Evolutionary conservation across 495 filamentous ascomycete species (phyloP), one percentile per base, ranked within the genome.

Genomic region (Penicillium goetzii): DNA sequence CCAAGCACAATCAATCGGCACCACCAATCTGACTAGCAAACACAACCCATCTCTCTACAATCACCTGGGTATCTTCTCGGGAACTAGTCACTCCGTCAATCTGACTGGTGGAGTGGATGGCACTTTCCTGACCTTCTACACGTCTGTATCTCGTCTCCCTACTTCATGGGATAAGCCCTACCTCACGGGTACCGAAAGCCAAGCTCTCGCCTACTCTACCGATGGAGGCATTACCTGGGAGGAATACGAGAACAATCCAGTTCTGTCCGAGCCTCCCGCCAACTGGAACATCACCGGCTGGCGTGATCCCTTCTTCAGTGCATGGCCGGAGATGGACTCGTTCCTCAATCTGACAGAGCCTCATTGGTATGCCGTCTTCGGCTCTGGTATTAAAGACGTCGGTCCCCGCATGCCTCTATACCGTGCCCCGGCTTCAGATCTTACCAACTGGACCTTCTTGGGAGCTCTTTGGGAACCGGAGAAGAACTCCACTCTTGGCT

Each of bases 241-340:
- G 21, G 10, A 67, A 21, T 67, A 67, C 32, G 51, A 67, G 15
- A 58, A 61, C 6, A 67, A 67, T n/a, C 65, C 65, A 1, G 47
- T 67, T 23, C 21, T 67, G 19, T 63, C 60, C 15, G 47, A 60
- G 8, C 60, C 65, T 1, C 65, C 65, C 14, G 52, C 43, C 5
- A 21, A 34, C 23, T 67, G 65, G 65, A 63, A 67, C 26, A 41
- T 67, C 56, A 67, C 65, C 6, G 65, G 65, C 45, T 67, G 65
- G 65, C 65, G 65, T n/a, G 65, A 67, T 57, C 65, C 65, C 2
- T 67, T 45, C 32, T 67, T 60, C 47, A 3, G 57, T 9, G 53
- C 65, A 2, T 63, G 60, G 60, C 41, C 56, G 23, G 15, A 67
- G 38, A 36, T 67, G 41, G 65, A 67, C 8, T 30, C 33, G 10